Percentiles rank a stretch among this genome's conserved stretches.
Evolutionary conservation across 768 basidiomycete genomes (phyloP).

Genomic region (Suillus hirtellus): DNA sequence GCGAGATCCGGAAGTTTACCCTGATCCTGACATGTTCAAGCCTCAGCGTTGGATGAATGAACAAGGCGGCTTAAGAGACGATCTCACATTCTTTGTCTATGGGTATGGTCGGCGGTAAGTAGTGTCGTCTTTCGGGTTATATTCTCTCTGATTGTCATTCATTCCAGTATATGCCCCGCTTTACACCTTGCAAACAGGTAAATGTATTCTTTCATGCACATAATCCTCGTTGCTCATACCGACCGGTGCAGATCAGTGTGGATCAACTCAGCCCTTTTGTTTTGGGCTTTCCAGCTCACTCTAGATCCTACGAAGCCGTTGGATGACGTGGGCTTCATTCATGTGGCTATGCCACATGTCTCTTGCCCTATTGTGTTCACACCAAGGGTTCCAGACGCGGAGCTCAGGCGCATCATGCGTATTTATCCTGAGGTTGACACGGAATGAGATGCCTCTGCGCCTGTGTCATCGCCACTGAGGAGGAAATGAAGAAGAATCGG

Average conservation of each 20-base stretch:
- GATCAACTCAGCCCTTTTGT: slow-evolving; percentile 57
- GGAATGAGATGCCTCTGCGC: neutral
- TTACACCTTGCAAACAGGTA: neutral
- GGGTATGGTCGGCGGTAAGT: slow-evolving; percentile 44
- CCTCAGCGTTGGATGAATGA: slow-evolving; percentile 53
- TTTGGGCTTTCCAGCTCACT: slow-evolving; percentile 61
- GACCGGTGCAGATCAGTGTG: slow-evolving; percentile 45
- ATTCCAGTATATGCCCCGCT: slow-evolving; percentile 28
- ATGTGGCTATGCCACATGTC: neutral
- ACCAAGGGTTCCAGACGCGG: neutral
- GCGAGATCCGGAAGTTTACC: slow-evolving; percentile 6
- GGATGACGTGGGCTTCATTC: slow-evolving; percentile 30
- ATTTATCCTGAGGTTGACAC: neutral
- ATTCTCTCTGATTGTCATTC: neutral
- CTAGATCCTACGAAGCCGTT: slow-evolving; percentile 52
- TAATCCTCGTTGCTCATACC: neutral
- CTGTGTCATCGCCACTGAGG: neutral
- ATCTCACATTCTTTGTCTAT: slow-evolving; percentile 47
- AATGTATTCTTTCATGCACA: neutral
- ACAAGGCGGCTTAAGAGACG: slow-evolving; percentile 37
- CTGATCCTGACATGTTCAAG: slow-evolving; percentile 30
- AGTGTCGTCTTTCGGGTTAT: neutral
- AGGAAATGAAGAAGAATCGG: neutral
- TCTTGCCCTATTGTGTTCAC: neutral
- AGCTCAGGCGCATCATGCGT: neutral